Conservation (phyloP, 2,329 filamentous ascomycete species). For the Septoria petroselini region DNA sequence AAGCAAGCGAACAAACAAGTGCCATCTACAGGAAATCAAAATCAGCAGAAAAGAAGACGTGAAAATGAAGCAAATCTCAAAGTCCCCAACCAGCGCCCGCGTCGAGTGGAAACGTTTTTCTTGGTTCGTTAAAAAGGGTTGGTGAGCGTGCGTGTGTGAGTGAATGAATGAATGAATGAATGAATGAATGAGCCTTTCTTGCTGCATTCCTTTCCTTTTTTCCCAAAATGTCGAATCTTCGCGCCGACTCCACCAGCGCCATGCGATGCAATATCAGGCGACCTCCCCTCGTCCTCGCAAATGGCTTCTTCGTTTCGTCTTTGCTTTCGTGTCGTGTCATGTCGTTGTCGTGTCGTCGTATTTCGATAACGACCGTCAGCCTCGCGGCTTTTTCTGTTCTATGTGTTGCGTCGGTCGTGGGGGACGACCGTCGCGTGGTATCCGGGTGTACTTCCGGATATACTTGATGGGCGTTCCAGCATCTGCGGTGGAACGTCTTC, state of each 20-base stretch:
- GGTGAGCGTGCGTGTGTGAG: too few species aligned
- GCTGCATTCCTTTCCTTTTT: background rate
- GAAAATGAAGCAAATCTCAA: background rate
- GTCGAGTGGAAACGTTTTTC: constrained; percentile 11
- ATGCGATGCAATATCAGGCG: constrained; percentile 7
- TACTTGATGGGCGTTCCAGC: too few species aligned
- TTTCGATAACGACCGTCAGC: constrained; percentile 11
- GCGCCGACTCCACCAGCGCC: constrained; percentile 15
- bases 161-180: too few species aligned
- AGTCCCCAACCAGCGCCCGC: constrained; percentile 7
- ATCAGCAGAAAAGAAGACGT: background rate
- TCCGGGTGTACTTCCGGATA: background rate
- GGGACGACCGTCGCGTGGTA: background rate
- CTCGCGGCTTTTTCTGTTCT: constrained; percentile 13
- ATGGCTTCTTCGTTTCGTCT: background rate
- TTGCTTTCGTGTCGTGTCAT: constrained; percentile 12
- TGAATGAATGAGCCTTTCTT: background rate
- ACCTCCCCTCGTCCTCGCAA: background rate
- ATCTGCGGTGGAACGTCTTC: too few species aligned
- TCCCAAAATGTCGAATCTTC: too few species aligned
- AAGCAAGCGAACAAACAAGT: background rate
- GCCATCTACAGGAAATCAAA: background rate
- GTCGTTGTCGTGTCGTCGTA: constrained; percentile 10
- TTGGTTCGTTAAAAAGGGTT: too few species aligned
- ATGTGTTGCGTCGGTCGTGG: background rate